Base-by-base conservation (phyloP, 2,329 filamentous ascomycete species). In the Colletotrichum sp. region DNA sequence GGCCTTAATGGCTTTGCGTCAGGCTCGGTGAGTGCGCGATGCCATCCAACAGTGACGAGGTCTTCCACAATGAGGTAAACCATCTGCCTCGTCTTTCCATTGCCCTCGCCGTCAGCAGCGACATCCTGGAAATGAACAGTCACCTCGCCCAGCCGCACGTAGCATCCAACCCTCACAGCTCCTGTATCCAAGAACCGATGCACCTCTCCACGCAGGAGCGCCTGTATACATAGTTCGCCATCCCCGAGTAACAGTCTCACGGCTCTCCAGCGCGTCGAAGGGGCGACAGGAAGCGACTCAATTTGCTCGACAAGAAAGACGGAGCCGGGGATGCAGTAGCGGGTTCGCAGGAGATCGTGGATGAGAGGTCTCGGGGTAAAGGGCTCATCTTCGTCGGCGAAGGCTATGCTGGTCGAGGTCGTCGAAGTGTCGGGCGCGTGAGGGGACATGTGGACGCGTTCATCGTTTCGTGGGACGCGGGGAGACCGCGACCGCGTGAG, bases 201-300 rank as follows among this genome's bases (percentile, higher is more conserved):
- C 81, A 89, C 84, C 63, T 85, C 85, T 2, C 85, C 82, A 8
- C 82, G 81, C 57, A 91, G 80, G 9, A 92, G 80, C 0, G 88
- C 89, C 79, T 92, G 90, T n/a, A 92, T 85, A 77, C 88, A 91
- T 5, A 90, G 80, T 78, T 88, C 84, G 2, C 90, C 89, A 77
- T 92, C 90, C 48, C 89, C 87, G 0, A 92, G 85, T 0, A 91
- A 70, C 13, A 92, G 77, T 3, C 89, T 84, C 1, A 90, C 79
- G 3, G 84, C 83, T 36, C 88, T 87, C 84, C 87, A 87, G 80
- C 83, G 79, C 18, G 77, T 79, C 28, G 82, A 82, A 15, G 67
- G 77, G 2, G 86, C 83, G 0, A 87, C 81, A 1, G 85, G 80
- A 1, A 84, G 76, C 18, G 78, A 68, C 15, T 88, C 84, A n/a